Percentiles rank a stretch among this genome's conserved stretches.
phyloP scores from a whole-genome alignment of 768 basidiomycete genomes.

The Boletus edulis region DNA sequence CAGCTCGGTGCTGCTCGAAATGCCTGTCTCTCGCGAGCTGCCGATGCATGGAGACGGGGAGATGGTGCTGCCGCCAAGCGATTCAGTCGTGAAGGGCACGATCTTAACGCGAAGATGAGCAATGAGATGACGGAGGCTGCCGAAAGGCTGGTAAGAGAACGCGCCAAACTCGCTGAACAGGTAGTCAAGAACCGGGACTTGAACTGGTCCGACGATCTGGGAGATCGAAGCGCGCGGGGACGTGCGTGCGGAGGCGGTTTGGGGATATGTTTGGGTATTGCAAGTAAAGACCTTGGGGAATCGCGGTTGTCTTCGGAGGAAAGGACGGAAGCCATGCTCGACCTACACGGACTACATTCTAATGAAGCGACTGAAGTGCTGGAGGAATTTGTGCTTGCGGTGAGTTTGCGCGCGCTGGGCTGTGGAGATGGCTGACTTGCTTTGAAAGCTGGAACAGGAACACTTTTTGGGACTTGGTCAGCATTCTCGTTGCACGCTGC shows the following conservation, averaged over 20 bases:
- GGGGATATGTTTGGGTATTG: conserved; percentile 87
- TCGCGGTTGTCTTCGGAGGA: conserved; percentile 73
- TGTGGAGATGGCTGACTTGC: conserved; percentile 12
- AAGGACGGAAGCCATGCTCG: conserved; percentile 82
- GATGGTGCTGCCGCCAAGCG: conserved; percentile 95
- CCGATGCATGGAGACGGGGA: conserved; percentile 93
- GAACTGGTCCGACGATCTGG: conserved; percentile 79
- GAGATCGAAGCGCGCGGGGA: conserved; percentile 73
- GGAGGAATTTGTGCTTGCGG: conserved; percentile 84
- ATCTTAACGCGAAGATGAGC: conserved; percentile 89
- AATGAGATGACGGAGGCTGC: conserved; percentile 85
- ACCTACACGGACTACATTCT: conserved; percentile 91
- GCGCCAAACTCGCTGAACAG: conserved; percentile 70
- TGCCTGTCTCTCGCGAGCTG: conserved; percentile 90
- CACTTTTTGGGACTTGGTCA: conserved; percentile 83
- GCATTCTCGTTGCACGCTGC: conserved; percentile 22
- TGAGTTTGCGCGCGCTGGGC: conserved; percentile 37
- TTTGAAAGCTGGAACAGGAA: conserved; percentile 74
- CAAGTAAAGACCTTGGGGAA: conserved; percentile 52
- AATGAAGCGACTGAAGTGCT: conserved; percentile 90
- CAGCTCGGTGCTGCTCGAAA: conserved; percentile 93
- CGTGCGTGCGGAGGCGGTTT: conserved; percentile 75
- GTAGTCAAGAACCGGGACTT: conserved; percentile 70
- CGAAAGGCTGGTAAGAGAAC: conserved; percentile 77
- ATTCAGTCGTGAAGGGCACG: conserved; percentile 92